These are phyloP conservation scores for Pythium brassicae DNA, from an alignment of 352 stramenopile genomes.

Conservation along the genomic window DNA sequence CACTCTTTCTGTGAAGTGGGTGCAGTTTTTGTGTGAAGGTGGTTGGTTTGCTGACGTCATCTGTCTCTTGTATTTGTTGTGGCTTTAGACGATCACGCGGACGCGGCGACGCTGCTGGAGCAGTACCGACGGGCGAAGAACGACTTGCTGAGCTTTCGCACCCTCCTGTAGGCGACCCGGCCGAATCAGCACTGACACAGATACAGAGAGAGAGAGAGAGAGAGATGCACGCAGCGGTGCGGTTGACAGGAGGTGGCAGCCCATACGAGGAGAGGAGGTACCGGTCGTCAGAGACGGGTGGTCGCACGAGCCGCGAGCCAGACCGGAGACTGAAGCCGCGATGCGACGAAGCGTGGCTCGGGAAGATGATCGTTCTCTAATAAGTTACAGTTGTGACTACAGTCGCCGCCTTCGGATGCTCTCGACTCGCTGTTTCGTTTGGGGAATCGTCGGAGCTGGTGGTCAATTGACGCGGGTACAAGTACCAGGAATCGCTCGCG, in stretches of 20 bases:
- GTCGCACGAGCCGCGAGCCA: neutral
- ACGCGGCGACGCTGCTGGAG: slow-evolving; percentile 55
- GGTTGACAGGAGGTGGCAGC: too few species aligned
- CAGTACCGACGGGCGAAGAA: slow-evolving; percentile 72
- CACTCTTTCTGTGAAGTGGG: neutral
- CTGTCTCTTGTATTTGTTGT: slow-evolving; percentile 9
- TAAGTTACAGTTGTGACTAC: slow-evolving; percentile 37
- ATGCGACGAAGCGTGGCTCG: neutral
- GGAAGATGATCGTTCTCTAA: slow-evolving; percentile 16
- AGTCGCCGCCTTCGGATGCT: too few species aligned
- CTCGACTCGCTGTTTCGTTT: too few species aligned
- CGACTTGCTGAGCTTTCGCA: slow-evolving; percentile 71
- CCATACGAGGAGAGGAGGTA: too few species aligned
- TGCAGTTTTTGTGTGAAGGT: neutral
- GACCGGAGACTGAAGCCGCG: neutral
- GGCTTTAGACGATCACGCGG: slow-evolving; percentile 51
- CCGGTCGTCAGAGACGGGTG: neutral
- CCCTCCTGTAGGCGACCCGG: slow-evolving; percentile 42
- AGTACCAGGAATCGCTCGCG: neutral
- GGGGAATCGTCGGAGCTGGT: too few species aligned
- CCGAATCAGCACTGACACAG: neutral
- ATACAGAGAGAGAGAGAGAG: too few species aligned
- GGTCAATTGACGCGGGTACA: too few species aligned
- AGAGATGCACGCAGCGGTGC: too few species aligned
- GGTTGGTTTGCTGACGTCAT: slow-evolving; percentile 7